Evolutionary conservation across 345 rosid species (phyloP).

Genomic region (Dovyalis caffra): DNA sequence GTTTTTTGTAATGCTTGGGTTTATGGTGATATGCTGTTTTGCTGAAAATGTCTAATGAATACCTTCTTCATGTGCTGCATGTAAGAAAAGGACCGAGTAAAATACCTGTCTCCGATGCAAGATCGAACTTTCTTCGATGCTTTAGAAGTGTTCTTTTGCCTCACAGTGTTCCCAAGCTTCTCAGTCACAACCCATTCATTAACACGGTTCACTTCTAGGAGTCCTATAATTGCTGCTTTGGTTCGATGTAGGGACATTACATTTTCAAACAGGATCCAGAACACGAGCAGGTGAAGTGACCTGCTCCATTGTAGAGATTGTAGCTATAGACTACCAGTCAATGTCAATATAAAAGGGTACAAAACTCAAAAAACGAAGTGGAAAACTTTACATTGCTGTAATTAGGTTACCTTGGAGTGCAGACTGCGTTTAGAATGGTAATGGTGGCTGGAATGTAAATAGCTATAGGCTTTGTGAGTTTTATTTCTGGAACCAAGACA

Average conservation of each 20-base stretch:
- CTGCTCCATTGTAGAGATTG: conserved; percentile 15
- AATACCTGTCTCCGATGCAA: conserved; percentile 20
- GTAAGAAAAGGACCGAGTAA: background rate
- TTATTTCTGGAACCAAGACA: conserved; percentile 46
- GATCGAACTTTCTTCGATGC: conserved; percentile 11
- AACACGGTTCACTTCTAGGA: conserved; percentile 48
- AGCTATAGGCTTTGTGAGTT: conserved; percentile 43
- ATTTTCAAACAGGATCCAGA: conserved; percentile 56
- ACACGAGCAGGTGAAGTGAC: conserved; percentile 50
- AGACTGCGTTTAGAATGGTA: conserved; percentile 46
- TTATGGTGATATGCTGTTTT: background rate
- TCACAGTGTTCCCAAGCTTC: conserved; percentile 34
- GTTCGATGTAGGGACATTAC: conserved; percentile 49
- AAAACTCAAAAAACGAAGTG: background rate
- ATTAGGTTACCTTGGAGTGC: conserved; percentile 41
- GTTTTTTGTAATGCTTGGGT: no score
- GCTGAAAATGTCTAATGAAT: no score
- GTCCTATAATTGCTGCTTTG: conserved; percentile 49
- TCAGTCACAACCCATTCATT: conserved; percentile 57
- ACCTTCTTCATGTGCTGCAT: background rate
- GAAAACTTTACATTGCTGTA: background rate
- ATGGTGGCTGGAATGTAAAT: conserved; percentile 51
- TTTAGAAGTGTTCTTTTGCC: conserved; percentile 31
- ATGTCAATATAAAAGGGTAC: no score
- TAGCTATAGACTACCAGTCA: background rate